phyloP scores from a whole-genome alignment of 192 early-diverging fungal genomes.

The Coemansia asiatica region DNA sequence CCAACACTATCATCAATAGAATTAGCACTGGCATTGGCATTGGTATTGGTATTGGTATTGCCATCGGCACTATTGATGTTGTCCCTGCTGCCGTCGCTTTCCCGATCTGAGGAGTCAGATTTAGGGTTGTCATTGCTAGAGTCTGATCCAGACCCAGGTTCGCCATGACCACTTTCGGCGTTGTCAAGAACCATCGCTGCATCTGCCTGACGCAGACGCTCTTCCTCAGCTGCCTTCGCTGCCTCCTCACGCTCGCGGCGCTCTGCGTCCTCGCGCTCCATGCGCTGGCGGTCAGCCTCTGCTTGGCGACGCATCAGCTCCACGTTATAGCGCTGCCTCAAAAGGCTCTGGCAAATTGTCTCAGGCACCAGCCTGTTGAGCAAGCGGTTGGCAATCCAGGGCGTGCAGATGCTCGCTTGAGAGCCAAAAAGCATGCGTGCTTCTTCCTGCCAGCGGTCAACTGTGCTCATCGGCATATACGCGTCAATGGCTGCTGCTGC shows the following conservation, averaged over 20 bases:
- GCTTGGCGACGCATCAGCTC: slow-evolving; percentile 40
- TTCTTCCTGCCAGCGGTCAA: slow-evolving; percentile 87
- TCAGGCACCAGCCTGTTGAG: slow-evolving; percentile 73
- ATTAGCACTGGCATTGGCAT: too few relatives aligned
- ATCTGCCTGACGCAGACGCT: slow-evolving; percentile 22
- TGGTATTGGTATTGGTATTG: too few relatives aligned
- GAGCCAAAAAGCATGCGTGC: slow-evolving; percentile 75
- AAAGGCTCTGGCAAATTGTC: slow-evolving; percentile 63
- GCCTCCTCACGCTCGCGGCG: slow-evolving; percentile 59
- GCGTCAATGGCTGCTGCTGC: slow-evolving; percentile 62
- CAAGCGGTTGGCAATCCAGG: slow-evolving; percentile 61
- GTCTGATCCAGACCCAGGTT: slow-evolving; percentile 4
- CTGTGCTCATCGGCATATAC: slow-evolving; percentile 67
- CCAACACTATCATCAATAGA: not conserved
- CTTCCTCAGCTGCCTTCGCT: slow-evolving; percentile 32
- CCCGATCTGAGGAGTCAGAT: not conserved
- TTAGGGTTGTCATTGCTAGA: not conserved
- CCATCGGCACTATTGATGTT: too few relatives aligned
- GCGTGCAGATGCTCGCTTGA: slow-evolving; percentile 60
- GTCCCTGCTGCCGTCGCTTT: too few relatives aligned
- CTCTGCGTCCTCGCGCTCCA: slow-evolving; percentile 55
- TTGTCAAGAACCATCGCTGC: slow-evolving; percentile 1
- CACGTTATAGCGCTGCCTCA: slow-evolving; percentile 43
- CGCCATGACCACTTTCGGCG: slow-evolving; percentile 6
- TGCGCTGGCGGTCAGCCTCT: slow-evolving; percentile 36